These are phyloP conservation scores for Fraxinus dipetala DNA, from an alignment of 305 asterid genomes.

Conservation along the genomic window DNA sequence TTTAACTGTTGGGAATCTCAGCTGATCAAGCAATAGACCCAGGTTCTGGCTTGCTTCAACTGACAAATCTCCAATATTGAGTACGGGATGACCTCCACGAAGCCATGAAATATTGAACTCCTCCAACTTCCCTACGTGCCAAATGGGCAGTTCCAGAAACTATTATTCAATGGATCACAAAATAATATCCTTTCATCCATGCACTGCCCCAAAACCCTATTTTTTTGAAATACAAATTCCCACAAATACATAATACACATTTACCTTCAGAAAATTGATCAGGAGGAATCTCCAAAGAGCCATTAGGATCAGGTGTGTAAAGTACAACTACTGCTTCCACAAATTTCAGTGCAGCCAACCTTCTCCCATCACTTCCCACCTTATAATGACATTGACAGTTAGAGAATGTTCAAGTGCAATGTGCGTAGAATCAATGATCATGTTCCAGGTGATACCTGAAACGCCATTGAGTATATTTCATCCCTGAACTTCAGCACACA, in stretches of 20 bases:
- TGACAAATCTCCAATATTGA: constrained; percentile 81
- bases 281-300: constrained; percentile 72
- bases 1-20: constrained; percentile 77
- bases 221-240: background rate
- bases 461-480: constrained; percentile 80
- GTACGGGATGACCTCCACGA: constrained; percentile 92
- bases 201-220: constrained; percentile 9
- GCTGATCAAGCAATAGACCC: constrained; percentile 82
- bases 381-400: constrained; percentile 32
- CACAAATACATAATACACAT: background rate
- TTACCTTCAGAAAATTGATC: constrained; percentile 67
- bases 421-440: constrained; percentile 8
- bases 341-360: constrained; percentile 86
- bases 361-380: constrained; percentile 88
- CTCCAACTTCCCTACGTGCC: constrained; percentile 53
- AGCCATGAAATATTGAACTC: constrained; percentile 88
- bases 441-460: constrained; percentile 50
- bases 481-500: constrained; percentile 69
- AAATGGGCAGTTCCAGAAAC: constrained; percentile 14
- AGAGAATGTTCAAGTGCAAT: constrained; percentile 24
- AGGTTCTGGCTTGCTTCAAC: constrained; percentile 81
- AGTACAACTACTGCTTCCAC: constrained; percentile 80
- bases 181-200: constrained; percentile 2
- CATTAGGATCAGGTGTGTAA: constrained; percentile 91
- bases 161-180: background rate